phyloP scores from a whole-genome alignment of 2,329 filamentous ascomycete species.

The Colletotrichum sp. region DNA sequence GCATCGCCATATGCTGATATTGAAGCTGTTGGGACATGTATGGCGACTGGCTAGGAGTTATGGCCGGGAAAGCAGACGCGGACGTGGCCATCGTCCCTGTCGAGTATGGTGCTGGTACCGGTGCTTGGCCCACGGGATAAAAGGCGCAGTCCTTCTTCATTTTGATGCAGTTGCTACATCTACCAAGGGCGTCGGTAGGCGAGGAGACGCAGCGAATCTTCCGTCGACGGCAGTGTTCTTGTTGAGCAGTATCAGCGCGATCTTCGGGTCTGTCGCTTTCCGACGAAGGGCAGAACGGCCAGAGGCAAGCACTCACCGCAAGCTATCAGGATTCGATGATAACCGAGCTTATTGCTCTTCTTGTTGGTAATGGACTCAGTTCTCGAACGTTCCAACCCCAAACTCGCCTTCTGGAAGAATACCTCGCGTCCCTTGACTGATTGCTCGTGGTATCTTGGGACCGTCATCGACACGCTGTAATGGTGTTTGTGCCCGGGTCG shows the following conservation, averaged over 20 bases:
- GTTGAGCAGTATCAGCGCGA: constrained; percentile 4
- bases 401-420: constrained; percentile 37
- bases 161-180: too few relatives aligned
- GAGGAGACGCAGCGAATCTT: constrained; percentile 92
- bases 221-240: constrained; percentile 88
- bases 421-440: constrained; percentile 40
- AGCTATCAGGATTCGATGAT: constrained; percentile 92
- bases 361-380: too few relatives aligned
- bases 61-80: constrained; percentile 54
- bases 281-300: background rate
- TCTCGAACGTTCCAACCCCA: constrained; percentile 53
- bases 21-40: constrained; percentile 45
- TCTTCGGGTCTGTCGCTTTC: background rate
- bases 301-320: constrained; percentile 74
- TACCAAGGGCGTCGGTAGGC: too few relatives aligned
- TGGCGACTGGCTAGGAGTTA: constrained; percentile 44
- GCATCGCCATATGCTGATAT: too few relatives aligned
- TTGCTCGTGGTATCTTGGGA: background rate
- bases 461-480: constrained; percentile 31
- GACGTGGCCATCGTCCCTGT: constrained; percentile 46
- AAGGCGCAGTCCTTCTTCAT: too few relatives aligned
- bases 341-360: constrained; percentile 88
- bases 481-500: constrained; percentile 39
- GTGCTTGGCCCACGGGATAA: too few relatives aligned
- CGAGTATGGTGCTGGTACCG: constrained; percentile 61